Evolutionary conservation across 2,329 filamentous ascomycete species (phyloP), one percentile per base, ranked within the genome.

Genomic region (Dryadomyces quercivorus): DNA sequence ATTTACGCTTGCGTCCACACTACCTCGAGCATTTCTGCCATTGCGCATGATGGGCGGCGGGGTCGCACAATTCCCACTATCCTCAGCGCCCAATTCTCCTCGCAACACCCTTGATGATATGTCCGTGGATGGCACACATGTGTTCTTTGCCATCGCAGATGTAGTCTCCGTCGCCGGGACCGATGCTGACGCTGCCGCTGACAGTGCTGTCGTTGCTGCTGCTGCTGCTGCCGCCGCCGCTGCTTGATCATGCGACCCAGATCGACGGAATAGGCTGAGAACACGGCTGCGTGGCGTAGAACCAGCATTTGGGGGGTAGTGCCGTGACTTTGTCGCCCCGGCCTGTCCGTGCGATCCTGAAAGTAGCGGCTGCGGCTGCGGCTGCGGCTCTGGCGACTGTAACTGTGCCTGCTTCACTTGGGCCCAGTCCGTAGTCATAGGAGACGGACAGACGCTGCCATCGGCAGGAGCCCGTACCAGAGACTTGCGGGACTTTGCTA

Each of bases 31-130:
- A 13, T 44, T 38, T 56, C 61, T 54, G 1, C 60, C 66, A 51
- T 73, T 75, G 16, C 77, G 70, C 67, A 74, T 65, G 51, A 81
- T 81, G 1, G 78, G 78, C 5, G 78, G 78, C 3, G 78, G 78
- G 8, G 78, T 81, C 0, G 76, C 74, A 34, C 77, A 73, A 1
- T 67, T 63, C 4, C 70, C 36, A 0, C 13, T 31, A 42, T 16
- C 63, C 2, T 57, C 56, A 10, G 76, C 74, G 4, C 75, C 73
- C 0, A 64, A 56, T 3, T 67, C 64, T 15, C 60, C 64, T 16
- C 70, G 65, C 52, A 64, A 67, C 7, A 65, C 65, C 69, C 67
- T 74, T 9, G 67, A 72, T 9, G 67, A 72, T 40, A 70, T 61
- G 7, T 71, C 73, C 52, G 7, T 21, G 10, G 45, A 21, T 31